Base-by-base conservation (phyloP, 106 monocot genomes). In the Amphibolis antarctica region DNA sequence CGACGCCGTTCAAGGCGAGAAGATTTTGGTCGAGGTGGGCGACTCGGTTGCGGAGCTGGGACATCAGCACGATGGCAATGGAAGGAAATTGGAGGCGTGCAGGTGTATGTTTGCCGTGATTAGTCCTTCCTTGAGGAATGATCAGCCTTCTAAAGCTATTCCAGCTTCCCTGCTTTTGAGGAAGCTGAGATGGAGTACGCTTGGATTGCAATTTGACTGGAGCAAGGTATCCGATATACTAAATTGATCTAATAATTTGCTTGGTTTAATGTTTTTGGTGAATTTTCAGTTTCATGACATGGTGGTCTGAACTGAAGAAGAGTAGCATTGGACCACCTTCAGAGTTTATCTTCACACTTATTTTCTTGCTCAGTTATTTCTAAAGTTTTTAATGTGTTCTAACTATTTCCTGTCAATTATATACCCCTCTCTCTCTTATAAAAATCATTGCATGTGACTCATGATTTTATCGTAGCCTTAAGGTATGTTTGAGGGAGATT, bases 161-260 rank as follows among this genome's bases (percentile, higher is more conserved):
- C 66, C 82, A 47, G 84, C 86, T 59, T 69, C 75, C 22, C 28
- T 71, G 68, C 70, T 90, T 29, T 42, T 96, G 29, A 74, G 80
- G 66, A 96, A 86, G 64, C 78, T 96, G 23, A 83, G 89, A 18
- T 89, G 89, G 94, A 86, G 84, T 59, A 96, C 90, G 4, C 84
- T 96, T 74, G 86, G 96, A 22, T 67, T 90, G 64, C 96, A 96
- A 67, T 96, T 90, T 80, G 84, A 90, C 64, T 96, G 94, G 94
- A 84, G 86, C 66, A 86, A 82, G 89, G 93, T 93, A 65, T 57
- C 25, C 36, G 36, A 36, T 36, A 36, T 36, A 36, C n/a, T n/a
- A n/a, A n/a, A n/a, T n/a, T n/a, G 7, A 36, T 36, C 7, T 36
- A 4, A 36, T 36, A 36, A 36, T 36, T 2, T 36, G 7, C 7